Evolutionary conservation across 2,329 filamentous ascomycete species (phyloP), one percentile per base, ranked within the genome.

Genomic region (Fusarium buharicum): DNA sequence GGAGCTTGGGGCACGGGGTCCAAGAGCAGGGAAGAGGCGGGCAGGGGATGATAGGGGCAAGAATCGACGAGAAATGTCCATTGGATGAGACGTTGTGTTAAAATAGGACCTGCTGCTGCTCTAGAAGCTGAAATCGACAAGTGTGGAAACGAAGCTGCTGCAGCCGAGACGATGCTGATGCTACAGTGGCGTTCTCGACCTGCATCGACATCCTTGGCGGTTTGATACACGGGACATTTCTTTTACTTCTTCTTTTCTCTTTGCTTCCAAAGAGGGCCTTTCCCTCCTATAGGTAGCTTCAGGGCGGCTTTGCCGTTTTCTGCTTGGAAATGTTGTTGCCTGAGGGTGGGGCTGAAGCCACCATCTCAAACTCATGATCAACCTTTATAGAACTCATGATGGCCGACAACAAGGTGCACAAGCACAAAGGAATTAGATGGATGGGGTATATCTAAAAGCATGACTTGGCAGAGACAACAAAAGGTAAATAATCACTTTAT

Each of bases 291-390:
- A 36, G 24, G 13, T 16, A 14, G 28, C 43, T 20, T 38, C 34
- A 50, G 38, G 47, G 20, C 45, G 46, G 33, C 44, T 41, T 41
- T 47, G 31, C 54, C 44, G 38, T 39, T 50, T 51, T 36, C 37
- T 37, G 27, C n/a, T 36, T 33, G 38, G 28, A 43, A 68, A 68
- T 59, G 36, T 53, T 69, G 67, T 61, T 69, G 67, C 67, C 67
- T 69, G 40, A 53, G 52, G 41, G 37, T 45, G 44, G 58, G 50
- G 39, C 33, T 41, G 50, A 67, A 54, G 51, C 57, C 52, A 63
- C 50, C 51, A 61, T 58, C 53, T 44, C 36, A 39, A 24, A 16
- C 45, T 52, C 62, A 64, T 64, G 62, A 64, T 64, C 57, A 45
- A 44, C 47, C 22, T 36, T 52, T 44, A 10, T 49, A 65, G 62